These are phyloP conservation scores for Diplodia mutila DNA, from an alignment of 2,329 filamentous ascomycete species.

Conservation along the genomic window DNA sequence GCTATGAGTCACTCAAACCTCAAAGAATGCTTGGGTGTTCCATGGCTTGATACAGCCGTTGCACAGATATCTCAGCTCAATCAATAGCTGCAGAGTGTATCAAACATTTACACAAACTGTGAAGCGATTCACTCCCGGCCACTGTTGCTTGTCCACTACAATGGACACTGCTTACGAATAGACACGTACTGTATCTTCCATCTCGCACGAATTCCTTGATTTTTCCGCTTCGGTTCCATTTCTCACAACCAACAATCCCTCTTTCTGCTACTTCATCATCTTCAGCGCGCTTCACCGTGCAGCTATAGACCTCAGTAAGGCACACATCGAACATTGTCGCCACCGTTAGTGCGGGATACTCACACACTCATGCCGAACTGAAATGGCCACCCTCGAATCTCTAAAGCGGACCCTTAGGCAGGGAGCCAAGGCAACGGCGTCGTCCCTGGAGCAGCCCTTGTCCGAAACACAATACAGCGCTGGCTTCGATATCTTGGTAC, in stretches of 20 bases:
- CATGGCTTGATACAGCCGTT: too few relatives aligned
- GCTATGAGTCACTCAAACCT: background rate
- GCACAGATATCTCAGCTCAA: too few relatives aligned
- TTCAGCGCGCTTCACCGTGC: conserved; percentile 19
- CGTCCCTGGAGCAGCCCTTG: conserved; percentile 40
- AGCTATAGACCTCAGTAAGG: conserved; percentile 28
- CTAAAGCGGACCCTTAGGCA: conserved; percentile 49
- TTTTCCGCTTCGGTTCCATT: too few relatives aligned
- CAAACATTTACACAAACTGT: too few relatives aligned
- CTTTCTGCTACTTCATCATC: too few relatives aligned
- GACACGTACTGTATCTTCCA: too few relatives aligned
- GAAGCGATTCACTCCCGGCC: too few relatives aligned
- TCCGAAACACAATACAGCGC: conserved; percentile 55
- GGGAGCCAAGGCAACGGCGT: conserved; percentile 33
- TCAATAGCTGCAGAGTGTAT: too few relatives aligned
- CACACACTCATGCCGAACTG: conserved; percentile 24
- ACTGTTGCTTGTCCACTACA: too few relatives aligned
- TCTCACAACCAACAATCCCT: too few relatives aligned
- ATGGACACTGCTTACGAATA: too few relatives aligned
- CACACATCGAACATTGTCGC: conserved; percentile 27
- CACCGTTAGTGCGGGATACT: conserved; percentile 27
- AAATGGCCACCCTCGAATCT: conserved; percentile 51
- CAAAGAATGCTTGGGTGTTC: background rate
- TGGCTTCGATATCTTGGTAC: conserved; percentile 53
- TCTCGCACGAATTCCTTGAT: too few relatives aligned